Percentiles rank a stretch among this genome's conserved stretches.
Conservation (phyloP, 345 rosid species). For the Cardamine occulta region DNA sequence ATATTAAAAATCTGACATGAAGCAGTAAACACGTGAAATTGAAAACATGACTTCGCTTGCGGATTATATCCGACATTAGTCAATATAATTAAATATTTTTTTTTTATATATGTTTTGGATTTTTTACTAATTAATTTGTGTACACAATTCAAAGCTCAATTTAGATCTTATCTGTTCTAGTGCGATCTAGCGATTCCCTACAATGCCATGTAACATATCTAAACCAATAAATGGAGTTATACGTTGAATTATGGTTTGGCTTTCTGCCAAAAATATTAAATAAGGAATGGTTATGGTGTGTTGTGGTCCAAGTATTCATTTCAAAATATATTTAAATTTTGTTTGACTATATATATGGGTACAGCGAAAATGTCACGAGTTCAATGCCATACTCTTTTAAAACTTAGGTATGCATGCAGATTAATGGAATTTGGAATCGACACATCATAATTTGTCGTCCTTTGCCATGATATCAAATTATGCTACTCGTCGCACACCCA, state of each 20-base stretch:
- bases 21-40: conserved; percentile 36
- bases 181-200: conserved; percentile 30
- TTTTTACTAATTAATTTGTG: conserved; percentile 19
- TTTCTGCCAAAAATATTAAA: conserved; percentile 9
- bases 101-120: not conserved
- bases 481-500: conserved; percentile 29
- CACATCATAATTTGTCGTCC: conserved; percentile 23
- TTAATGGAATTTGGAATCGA: conserved; percentile 28
- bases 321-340: not conserved
- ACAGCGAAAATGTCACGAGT: conserved; percentile 32
- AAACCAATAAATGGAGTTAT: not conserved
- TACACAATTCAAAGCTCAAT: conserved; percentile 17
- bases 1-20: conserved; percentile 20
- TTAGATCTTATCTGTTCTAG: conserved; percentile 27
- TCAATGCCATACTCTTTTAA: conserved; percentile 26
- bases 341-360: conserved; percentile 17
- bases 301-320: conserved; percentile 32
- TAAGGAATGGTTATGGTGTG: conserved; percentile 12
- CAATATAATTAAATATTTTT: conserved; percentile 22
- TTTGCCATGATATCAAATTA: conserved; percentile 6
- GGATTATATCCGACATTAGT: conserved; percentile 34
- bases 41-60: not conserved
- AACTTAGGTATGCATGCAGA: conserved; percentile 26
- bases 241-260: conserved; percentile 11
- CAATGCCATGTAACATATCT: not conserved